Evolutionary conservation across 805 yeast species (phyloP).

Genomic region (Komagataella populi): DNA sequence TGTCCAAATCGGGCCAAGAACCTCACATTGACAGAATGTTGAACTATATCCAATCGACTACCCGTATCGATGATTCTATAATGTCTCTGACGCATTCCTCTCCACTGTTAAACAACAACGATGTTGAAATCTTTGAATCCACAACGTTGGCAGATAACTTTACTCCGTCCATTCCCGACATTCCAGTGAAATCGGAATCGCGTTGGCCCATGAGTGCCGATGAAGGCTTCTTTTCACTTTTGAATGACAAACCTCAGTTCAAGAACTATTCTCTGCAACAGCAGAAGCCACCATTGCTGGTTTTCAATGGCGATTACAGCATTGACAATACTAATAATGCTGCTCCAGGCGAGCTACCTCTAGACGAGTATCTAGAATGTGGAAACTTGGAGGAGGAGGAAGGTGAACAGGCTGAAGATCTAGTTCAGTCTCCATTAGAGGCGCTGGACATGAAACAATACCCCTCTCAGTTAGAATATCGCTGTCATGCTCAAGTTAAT

Average conservation of each 20-base stretch:
- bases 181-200: neutral
- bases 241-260: neutral
- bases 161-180: neutral
- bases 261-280: neutral
- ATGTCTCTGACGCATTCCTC: neutral
- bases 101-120: constrained; percentile 1
- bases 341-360: neutral
- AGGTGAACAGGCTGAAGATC: neutral
- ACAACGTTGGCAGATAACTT: neutral
- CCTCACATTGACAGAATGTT: neutral
- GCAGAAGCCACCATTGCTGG: neutral
- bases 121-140: neutral
- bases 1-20: neutral
- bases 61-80: neutral
- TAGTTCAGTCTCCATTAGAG: neutral
- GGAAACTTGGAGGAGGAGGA: neutral
- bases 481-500: constrained; percentile 14
- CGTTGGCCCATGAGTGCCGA: neutral
- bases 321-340: neutral
- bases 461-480: constrained; percentile 8
- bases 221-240: neutral
- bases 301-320: neutral
- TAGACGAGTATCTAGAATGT: neutral
- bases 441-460: neutral
- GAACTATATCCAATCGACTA: neutral